These are phyloP conservation scores for Rhizophlyctis rosea DNA, from an alignment of 192 early-diverging fungal species.

Conservation along the genomic window DNA sequence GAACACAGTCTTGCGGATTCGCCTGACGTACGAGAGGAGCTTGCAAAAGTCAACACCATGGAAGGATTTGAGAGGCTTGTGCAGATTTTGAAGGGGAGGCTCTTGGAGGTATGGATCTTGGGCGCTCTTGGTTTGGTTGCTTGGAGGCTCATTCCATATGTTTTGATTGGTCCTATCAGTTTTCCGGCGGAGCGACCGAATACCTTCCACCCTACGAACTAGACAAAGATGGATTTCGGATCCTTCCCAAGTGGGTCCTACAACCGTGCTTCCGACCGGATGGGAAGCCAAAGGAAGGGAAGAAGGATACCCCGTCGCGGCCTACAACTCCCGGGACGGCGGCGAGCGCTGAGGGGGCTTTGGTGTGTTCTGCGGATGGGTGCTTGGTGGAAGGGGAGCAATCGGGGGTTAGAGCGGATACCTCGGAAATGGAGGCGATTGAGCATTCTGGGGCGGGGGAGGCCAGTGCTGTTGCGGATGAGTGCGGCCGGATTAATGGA, in stretches of 20 bases:
- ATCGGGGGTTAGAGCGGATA: background rate
- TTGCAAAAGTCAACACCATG: slow-evolving; percentile 57
- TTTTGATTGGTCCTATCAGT: too few species aligned
- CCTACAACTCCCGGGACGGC: slow-evolving; percentile 2
- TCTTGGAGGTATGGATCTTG: background rate
- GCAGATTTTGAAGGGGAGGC: slow-evolving; percentile 45
- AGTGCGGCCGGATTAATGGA: too few species aligned
- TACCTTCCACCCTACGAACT: slow-evolving; percentile 23
- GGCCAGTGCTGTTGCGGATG: background rate
- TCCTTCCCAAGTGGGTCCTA: slow-evolving; percentile 63
- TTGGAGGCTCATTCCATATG: too few species aligned
- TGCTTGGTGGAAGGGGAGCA: background rate
- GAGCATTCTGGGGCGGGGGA: background rate
- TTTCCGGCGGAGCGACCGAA: background rate
- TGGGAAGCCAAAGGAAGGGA: slow-evolving; percentile 13
- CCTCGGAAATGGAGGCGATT: slow-evolving; percentile 9
- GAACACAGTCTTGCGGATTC: slow-evolving; percentile 63
- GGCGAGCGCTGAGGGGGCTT: background rate
- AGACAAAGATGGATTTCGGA: slow-evolving; percentile 52
- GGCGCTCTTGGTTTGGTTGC: too few species aligned
- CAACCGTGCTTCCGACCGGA: slow-evolving; percentile 65
- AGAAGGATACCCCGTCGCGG: background rate
- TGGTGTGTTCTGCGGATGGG: background rate
- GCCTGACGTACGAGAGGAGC: slow-evolving; percentile 72
- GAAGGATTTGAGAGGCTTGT: slow-evolving; percentile 61